Percentiles rank a stretch among this genome's conserved stretches.
phyloP scores from a whole-genome alignment of 2,329 filamentous ascomycete species.

The Penicillium sp. region DNA sequence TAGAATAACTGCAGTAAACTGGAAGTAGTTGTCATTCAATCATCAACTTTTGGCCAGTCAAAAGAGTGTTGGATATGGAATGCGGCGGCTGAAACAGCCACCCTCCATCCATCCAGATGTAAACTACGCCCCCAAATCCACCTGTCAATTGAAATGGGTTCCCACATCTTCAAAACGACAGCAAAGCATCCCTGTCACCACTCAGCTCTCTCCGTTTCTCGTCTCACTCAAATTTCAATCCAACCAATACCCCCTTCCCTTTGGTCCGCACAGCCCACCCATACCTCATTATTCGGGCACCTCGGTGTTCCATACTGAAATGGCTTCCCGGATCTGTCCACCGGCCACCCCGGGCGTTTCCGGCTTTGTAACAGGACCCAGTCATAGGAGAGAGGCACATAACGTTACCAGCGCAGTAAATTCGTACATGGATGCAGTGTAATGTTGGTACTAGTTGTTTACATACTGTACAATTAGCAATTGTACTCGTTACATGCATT shows the following conservation, averaged over 20 bases:
- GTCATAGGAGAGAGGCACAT: background rate
- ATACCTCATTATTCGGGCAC: conserved; percentile 15
- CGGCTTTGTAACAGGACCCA: background rate
- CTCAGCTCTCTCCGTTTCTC: background rate
- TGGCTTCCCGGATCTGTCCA: conserved; percentile 9
- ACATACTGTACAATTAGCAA: background rate
- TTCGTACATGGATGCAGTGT: background rate
- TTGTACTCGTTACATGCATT: too few relatives aligned
- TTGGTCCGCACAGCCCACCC: background rate
- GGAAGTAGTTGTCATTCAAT: too few relatives aligned
- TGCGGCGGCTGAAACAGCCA: conserved; percentile 1
- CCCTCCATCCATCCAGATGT: background rate
- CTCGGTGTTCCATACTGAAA: conserved; percentile 28
- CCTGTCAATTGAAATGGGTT: background rate
- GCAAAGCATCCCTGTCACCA: background rate
- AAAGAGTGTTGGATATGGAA: background rate
- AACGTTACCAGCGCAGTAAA: background rate
- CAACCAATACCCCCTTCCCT: background rate
- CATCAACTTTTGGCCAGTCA: too few relatives aligned
- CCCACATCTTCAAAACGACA: background rate
- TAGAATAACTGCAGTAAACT: too few relatives aligned
- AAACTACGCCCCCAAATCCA: background rate
- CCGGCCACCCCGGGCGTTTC: conserved; percentile 19
- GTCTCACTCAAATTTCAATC: background rate
- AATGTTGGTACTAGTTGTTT: background rate